Percentiles rank a stretch among this genome's conserved stretches.
Evolutionary conservation across 768 basidiomycete species (phyloP).

Genomic region (Scleroderma citrinum): DNA sequence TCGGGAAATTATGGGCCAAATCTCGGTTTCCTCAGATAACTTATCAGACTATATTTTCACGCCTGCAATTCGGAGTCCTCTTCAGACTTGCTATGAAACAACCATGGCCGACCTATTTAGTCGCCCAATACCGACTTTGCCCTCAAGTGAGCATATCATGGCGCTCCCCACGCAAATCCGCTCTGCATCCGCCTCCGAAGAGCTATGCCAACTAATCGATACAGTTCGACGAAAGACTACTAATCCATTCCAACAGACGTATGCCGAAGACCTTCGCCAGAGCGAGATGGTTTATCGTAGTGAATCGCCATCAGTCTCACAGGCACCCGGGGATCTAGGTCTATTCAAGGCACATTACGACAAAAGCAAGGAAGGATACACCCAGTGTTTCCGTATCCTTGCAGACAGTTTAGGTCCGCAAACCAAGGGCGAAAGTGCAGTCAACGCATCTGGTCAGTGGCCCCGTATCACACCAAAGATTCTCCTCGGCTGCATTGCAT

Average conservation of each 20-base stretch:
- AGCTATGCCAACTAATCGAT: neutral
- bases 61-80: neutral
- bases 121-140: neutral
- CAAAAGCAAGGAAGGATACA: constrained; percentile 5
- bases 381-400: neutral
- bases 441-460: constrained; percentile 28
- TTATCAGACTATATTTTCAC: neutral
- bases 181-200: neutral
- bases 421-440: constrained; percentile 12
- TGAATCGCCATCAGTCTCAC: neutral
- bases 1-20: constrained; percentile 1
- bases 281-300: neutral
- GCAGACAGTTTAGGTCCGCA: constrained; percentile 8
- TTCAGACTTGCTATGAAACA: neutral
- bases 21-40: neutral
- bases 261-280: neutral
- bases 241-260: neutral
- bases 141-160: neutral
- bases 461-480: constrained; percentile 29
- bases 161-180: neutral
- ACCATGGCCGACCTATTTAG: neutral
- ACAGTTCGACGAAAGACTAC: neutral
- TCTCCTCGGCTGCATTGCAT: constrained; percentile 29
- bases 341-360: constrained; percentile 8
- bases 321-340: neutral